Conservation (phyloP, 2,329 filamentous ascomycete genomes). For the Ophiocordyceps australis region DNA sequence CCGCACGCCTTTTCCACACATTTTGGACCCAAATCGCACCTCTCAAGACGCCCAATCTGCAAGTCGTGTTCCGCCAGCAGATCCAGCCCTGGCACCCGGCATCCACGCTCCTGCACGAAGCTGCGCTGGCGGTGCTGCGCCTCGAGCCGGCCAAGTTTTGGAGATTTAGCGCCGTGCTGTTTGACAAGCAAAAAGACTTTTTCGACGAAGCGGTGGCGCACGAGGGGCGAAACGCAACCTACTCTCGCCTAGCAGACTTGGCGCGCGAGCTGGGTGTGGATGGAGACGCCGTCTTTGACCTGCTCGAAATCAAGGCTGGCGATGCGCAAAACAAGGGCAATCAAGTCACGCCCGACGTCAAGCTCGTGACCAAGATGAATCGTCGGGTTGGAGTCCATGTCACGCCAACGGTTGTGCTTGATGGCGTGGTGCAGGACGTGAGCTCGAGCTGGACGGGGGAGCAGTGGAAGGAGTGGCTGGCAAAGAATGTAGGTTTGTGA, state of each 20-base stretch:
- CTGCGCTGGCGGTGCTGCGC: constrained; percentile 61
- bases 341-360: constrained; percentile 66
- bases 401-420: constrained; percentile 75
- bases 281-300: constrained; percentile 46
- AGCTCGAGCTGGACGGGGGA: constrained; percentile 60
- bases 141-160: constrained; percentile 59
- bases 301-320: constrained; percentile 49
- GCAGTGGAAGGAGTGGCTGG: constrained; percentile 76
- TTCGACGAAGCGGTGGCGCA: constrained; percentile 76
- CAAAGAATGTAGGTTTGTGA: constrained; percentile 29
- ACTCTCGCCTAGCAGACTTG: constrained; percentile 60
- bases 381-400: constrained; percentile 73
- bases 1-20: constrained; percentile 56
- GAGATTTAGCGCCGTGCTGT: constrained; percentile 53
- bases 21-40: constrained; percentile 50
- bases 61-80: constrained; percentile 77
- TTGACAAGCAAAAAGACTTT: constrained; percentile 50
- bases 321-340: constrained; percentile 66
- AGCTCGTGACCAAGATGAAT: constrained; percentile 65
- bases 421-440: constrained; percentile 70
- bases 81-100: constrained; percentile 92
- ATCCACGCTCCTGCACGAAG: constrained; percentile 66
- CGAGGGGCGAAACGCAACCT: constrained; percentile 72
- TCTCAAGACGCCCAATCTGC: constrained; percentile 39
- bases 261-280: constrained; percentile 47